phyloP scores from a whole-genome alignment of 176 grass and related monocot genomes.

The barley (Hordeum vulgare) region DNA sequence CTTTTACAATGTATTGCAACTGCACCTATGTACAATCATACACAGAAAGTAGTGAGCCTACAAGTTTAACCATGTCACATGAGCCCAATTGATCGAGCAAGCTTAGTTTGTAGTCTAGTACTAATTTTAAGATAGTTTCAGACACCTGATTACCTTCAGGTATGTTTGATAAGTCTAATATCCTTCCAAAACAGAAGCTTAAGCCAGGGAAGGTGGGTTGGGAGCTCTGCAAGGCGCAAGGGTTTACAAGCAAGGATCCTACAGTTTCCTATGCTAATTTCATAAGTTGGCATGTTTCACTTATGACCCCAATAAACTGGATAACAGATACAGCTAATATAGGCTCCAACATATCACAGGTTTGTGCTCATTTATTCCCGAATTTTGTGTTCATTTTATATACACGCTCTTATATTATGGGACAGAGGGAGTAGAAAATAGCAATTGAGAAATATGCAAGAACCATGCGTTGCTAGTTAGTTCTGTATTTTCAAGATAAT shows the following conservation, averaged over 20 bases:
- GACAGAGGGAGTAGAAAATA: too few relatives aligned
- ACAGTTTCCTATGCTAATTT: conserved; percentile 1
- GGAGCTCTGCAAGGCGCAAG: conserved; percentile 1
- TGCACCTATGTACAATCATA: not conserved
- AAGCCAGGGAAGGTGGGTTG: not conserved
- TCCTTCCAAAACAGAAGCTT: conserved; percentile 22
- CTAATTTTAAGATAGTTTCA: not conserved
- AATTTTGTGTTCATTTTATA: not conserved
- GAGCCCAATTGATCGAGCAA: not conserved
- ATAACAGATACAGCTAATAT: not conserved
- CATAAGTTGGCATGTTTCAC: not conserved
- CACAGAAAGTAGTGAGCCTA: not conserved
- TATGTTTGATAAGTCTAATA: conserved; percentile 2
- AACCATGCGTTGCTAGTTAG: not conserved
- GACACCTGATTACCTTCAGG: not conserved
- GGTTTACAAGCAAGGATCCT: not conserved
- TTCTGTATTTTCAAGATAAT: not conserved
- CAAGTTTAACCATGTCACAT: not conserved
- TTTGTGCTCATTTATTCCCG: not conserved
- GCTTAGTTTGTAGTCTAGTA: not conserved
- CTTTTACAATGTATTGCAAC: not conserved
- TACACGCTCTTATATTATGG: too few relatives aligned
- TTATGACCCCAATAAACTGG: not conserved
- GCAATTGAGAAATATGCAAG: not conserved
- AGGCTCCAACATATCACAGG: not conserved